Conservation (phyloP, 2,329 filamentous ascomycete genomes). For the Pseudovirgaria hyperparasitica region DNA sequence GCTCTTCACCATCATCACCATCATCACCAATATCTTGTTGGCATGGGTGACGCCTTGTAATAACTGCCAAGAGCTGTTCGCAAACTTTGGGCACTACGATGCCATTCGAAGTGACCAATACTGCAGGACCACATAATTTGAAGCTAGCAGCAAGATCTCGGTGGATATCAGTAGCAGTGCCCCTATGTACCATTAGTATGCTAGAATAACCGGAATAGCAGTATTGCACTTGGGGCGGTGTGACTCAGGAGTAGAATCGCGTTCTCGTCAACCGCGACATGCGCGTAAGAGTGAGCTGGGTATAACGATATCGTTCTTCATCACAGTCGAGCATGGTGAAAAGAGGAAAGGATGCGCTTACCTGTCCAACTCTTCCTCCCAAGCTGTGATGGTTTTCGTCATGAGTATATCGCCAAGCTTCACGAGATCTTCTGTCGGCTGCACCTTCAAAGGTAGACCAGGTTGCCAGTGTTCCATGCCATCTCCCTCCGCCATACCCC, state of each 20-base stretch:
- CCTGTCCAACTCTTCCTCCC: slow-evolving; percentile 87
- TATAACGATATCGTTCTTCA: slow-evolving; percentile 89
- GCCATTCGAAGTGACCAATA: slow-evolving; percentile 57
- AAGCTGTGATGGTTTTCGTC: slow-evolving; percentile 70
- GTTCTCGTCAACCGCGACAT: slow-evolving; percentile 78
- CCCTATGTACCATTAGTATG: slow-evolving; percentile 35
- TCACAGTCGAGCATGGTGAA: slow-evolving; percentile 12
- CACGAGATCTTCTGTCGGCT: slow-evolving; percentile 65
- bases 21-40: slow-evolving; percentile 82
- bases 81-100: slow-evolving; percentile 61
- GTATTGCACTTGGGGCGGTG: slow-evolving; percentile 30
- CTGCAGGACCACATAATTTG: slow-evolving; percentile 78
- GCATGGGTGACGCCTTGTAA: slow-evolving; percentile 83
- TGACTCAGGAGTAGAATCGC: slow-evolving; percentile 49
- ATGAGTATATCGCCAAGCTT: slow-evolving; percentile 80
- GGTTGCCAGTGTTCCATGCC: slow-evolving; percentile 74
- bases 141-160: slow-evolving; percentile 82
- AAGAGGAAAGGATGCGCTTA: slow-evolving; percentile 42
- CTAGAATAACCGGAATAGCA: slow-evolving; percentile 5
- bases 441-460: slow-evolving; percentile 69
- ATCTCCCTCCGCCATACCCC: slow-evolving; percentile 71
- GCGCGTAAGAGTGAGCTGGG: slow-evolving; percentile 99
- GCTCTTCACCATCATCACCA: slow-evolving; percentile 50
- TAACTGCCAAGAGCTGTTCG: slow-evolving; percentile 61
- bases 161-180: slow-evolving; percentile 89